These are phyloP conservation scores for Neurospora tetrasperma DNA, from an alignment of 495 filamentous ascomycete genomes.

Conservation along the genomic window DNA sequence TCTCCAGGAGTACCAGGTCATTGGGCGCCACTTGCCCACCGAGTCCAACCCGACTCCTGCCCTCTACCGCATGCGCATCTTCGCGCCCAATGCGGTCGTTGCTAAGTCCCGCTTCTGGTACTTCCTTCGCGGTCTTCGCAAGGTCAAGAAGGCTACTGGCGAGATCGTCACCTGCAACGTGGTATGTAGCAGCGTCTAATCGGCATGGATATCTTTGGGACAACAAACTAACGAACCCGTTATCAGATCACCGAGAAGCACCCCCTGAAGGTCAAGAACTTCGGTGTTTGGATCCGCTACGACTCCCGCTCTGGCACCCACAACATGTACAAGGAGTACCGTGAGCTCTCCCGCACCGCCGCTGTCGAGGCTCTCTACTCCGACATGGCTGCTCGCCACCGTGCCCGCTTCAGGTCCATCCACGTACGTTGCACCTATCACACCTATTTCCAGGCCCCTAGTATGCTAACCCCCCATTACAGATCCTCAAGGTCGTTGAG, in stretches of 20 bases:
- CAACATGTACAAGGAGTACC: conserved; percentile 99
- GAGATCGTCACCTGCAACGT: conserved; percentile 96
- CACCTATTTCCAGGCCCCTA: background rate
- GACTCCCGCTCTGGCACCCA: conserved; percentile 99
- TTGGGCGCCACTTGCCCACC: conserved; percentile 94
- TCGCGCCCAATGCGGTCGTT: conserved; percentile 92
- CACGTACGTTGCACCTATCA: conserved; percentile 57
- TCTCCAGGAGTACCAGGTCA: conserved; percentile 99
- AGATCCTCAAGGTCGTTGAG: conserved; percentile 98
- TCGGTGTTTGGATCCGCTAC: conserved; percentile 99
- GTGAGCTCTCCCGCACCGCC: conserved; percentile 89
- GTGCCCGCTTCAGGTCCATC: conserved; percentile 92
- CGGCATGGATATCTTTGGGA: conserved; percentile 4
- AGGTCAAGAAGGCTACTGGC: conserved; percentile 99
- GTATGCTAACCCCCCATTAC: conserved; percentile 20
- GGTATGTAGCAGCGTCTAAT: conserved; percentile 46
- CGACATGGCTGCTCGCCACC: conserved; percentile 98
- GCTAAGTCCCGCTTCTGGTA: conserved; percentile 99
- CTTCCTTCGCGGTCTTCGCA: conserved; percentile 95
- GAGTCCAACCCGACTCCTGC: conserved; percentile 91
- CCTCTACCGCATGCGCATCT: conserved; percentile 99
- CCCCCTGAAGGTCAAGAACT: conserved; percentile 99
- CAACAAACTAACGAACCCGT: background rate
- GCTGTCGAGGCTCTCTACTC: conserved; percentile 97
- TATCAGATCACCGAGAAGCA: conserved; percentile 92